These are phyloP conservation scores for Alternaria atra DNA, from an alignment of 2,329 filamentous ascomycete genomes.

Conservation along the genomic window DNA sequence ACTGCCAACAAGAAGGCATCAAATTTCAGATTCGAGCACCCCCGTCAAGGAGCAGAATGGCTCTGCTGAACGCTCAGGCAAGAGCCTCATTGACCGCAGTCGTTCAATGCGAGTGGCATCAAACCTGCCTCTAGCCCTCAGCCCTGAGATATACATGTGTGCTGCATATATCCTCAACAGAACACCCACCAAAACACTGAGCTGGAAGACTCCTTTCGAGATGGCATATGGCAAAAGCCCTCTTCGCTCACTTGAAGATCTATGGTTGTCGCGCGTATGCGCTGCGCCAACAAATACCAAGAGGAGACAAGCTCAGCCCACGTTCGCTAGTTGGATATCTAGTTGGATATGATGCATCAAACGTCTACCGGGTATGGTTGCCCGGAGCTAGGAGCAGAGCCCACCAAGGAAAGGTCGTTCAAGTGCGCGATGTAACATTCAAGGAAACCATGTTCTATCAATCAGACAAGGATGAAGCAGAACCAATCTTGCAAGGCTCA, in stretches of 20 bases:
- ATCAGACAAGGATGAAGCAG: too few relatives aligned
- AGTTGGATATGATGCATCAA: too few relatives aligned
- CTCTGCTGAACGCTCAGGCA: constrained; percentile 16
- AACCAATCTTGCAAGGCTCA: too few relatives aligned
- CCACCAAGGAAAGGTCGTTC: too few relatives aligned
- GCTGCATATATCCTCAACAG: constrained; percentile 24
- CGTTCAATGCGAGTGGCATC: constrained; percentile 10
- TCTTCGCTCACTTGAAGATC: constrained; percentile 13
- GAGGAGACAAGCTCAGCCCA: too few relatives aligned
- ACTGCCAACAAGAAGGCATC: not conserved
- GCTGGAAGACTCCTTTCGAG: constrained; percentile 29
- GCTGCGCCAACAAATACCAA: too few relatives aligned
- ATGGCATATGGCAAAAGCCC: constrained; percentile 16
- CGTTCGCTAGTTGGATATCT: too few relatives aligned
- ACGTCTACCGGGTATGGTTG: too few relatives aligned
- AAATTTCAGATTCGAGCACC: too few relatives aligned
- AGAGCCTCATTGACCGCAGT: constrained; percentile 11
- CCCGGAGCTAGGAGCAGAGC: too few relatives aligned
- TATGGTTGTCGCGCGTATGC: constrained; percentile 21
- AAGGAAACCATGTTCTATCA: too few relatives aligned
- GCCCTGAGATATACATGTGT: constrained; percentile 17
- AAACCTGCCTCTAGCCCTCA: constrained; percentile 12
- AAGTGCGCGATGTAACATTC: too few relatives aligned
- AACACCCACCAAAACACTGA: constrained; percentile 13
- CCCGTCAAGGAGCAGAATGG: constrained; percentile 18